phyloP scores from a whole-genome alignment of 2,329 filamentous ascomycete genomes.

The Aspergillus persii region DNA sequence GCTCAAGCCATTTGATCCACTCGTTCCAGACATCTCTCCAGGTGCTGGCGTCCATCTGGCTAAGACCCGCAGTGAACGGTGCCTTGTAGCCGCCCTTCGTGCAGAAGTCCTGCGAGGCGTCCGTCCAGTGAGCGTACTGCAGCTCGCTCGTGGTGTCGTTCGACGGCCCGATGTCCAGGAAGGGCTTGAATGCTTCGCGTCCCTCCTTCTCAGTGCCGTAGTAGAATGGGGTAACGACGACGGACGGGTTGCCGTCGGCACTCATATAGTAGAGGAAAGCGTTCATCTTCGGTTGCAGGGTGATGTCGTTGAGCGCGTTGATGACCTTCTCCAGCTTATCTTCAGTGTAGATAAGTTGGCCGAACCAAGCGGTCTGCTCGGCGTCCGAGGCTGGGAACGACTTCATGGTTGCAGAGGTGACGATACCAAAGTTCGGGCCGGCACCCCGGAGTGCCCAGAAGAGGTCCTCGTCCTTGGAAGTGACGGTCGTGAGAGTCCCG shows the following conservation, averaged over 20 bases:
- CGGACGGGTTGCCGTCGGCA: neutral
- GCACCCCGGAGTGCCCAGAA: constrained; percentile 8
- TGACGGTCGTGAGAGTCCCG: neutral
- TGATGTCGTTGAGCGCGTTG: neutral
- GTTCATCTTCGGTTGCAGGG: constrained; percentile 1
- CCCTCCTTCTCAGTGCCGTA: constrained; percentile 1
- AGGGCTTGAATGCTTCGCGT: neutral
- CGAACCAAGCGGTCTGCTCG: neutral
- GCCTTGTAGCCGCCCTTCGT: neutral
- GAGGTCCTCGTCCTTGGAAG: constrained; percentile 3
- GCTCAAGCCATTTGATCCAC: neutral
- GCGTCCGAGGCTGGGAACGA: neutral
- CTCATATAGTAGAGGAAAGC: neutral
- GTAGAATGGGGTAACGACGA: constrained; percentile 1
- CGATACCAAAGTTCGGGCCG: constrained; percentile 6
- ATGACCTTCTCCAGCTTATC: neutral
- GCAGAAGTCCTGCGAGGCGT: neutral
- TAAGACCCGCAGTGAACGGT: neutral
- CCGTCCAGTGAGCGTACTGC: constrained; percentile 6
- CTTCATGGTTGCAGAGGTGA: constrained; percentile 6
- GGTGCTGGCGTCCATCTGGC: neutral
- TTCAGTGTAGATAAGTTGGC: neutral
- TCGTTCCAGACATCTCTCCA: constrained; percentile 4
- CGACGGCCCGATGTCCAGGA: neutral
- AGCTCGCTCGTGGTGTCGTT: neutral